Conservation (phyloP, 192 early-diverging fungal species). For the Coemansia sp. region DNA sequence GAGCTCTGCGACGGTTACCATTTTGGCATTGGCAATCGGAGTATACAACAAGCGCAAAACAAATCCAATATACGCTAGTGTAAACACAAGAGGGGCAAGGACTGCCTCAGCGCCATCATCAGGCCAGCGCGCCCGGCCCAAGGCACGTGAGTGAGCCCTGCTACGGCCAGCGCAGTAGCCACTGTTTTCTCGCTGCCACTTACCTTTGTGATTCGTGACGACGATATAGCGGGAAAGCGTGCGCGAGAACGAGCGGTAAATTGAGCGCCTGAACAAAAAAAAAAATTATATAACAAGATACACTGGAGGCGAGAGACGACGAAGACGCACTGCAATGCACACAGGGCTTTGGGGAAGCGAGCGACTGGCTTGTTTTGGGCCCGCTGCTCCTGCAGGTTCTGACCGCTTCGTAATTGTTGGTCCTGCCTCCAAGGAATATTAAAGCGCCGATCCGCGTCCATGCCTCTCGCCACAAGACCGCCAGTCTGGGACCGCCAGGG, state of each 20-base stretch:
- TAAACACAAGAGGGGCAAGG: background rate
- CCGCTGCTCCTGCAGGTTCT: background rate
- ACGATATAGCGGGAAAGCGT: background rate
- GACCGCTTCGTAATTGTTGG: background rate
- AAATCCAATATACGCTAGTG: background rate
- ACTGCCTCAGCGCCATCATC: background rate
- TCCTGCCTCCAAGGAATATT: background rate
- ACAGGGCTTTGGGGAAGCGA: background rate
- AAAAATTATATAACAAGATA: background rate
- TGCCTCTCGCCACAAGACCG: background rate
- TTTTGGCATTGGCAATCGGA: background rate
- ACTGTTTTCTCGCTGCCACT: background rate
- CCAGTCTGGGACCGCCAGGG: background rate
- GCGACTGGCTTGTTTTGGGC: background rate
- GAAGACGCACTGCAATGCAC: background rate
- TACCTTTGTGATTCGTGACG: conserved; percentile 1
- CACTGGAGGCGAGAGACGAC: background rate
- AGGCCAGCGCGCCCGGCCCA: background rate
- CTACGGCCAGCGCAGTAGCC: background rate
- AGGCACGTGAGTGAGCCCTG: background rate
- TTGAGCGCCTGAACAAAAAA: background rate
- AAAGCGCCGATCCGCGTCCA: too few species aligned
- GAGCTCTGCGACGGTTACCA: background rate
- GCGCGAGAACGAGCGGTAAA: background rate
- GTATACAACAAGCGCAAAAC: background rate